These are phyloP conservation scores for Epichloe aotearoae DNA, from an alignment of 2,329 filamentous ascomycete species.

Conservation along the genomic window DNA sequence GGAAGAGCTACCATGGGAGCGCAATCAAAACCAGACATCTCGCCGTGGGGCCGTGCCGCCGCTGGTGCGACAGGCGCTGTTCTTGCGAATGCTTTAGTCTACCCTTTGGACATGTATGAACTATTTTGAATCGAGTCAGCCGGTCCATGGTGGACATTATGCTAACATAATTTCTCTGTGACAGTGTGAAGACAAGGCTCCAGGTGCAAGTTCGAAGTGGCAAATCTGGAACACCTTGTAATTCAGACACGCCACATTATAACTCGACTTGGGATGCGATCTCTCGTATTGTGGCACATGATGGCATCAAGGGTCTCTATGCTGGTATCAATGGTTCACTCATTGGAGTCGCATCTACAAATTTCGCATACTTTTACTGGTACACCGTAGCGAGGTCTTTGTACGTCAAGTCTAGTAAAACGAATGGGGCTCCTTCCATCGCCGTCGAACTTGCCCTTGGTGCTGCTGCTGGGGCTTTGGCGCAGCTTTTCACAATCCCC, in stretches of 20 bases:
- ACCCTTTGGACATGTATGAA: conserved; percentile 88
- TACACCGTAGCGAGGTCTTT: conserved; percentile 77
- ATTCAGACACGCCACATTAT: conserved; percentile 56
- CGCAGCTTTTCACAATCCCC: conserved; percentile 92
- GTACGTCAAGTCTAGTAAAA: conserved; percentile 52
- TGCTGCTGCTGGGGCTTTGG: conserved; percentile 76
- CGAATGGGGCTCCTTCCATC: conserved; percentile 51
- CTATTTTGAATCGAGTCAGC: neutral
- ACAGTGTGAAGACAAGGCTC: conserved; percentile 84
- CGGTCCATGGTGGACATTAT: neutral
- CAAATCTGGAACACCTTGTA: conserved; percentile 21
- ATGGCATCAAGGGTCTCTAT: conserved; percentile 75
- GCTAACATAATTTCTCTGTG: neutral
- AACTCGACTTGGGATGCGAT: conserved; percentile 80
- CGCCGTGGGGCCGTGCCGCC: conserved; percentile 85
- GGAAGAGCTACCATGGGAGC: conserved; percentile 29
- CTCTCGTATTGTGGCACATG: conserved; percentile 64
- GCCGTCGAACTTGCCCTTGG: conserved; percentile 73
- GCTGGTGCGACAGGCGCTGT: conserved; percentile 89
- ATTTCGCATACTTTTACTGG: conserved; percentile 99
- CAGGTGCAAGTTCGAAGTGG: conserved; percentile 78
- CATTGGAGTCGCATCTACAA: conserved; percentile 87
- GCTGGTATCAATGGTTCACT: conserved; percentile 77
- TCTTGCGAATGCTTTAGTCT: conserved; percentile 87
- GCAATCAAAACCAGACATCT: conserved; percentile 57